Base-by-base conservation (phyloP, 2,329 filamentous ascomycete species). In the Fusarium palustre region DNA sequence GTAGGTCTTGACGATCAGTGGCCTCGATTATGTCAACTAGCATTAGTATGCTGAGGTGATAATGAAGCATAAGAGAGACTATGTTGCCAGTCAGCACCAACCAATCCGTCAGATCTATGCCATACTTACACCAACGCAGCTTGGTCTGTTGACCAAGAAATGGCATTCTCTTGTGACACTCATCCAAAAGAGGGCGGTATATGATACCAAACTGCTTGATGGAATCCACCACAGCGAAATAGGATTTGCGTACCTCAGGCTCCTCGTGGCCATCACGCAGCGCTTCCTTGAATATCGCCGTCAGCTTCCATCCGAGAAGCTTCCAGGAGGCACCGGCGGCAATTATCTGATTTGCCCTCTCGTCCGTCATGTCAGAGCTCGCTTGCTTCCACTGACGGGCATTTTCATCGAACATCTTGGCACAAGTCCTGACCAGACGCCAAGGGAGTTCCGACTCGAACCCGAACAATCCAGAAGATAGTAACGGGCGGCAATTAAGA, bases 391-490 rank as follows among this genome's bases (percentile, higher is more conserved):
- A 77, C n/a, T 63, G 49, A 11, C 75, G 61, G 0, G 69, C 64
- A 15, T 65, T 73, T 38, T 77, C 76, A 10, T 73, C 59, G 28
- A 78, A 78, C 60, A 78, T 72, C 39, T 75, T 76, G 0, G 74
- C 70, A n/a, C 69, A 72, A 0, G 75, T 73, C 30, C 68, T 69
- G 3, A 77, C 74, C 0, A 78, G 68, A 2, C 70, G 66, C 76
- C 76, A 78, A 0, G 74, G 71, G 0, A 78, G 53, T 49, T 78
- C 76, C 0, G 69, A 70, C 10, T 77, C 74, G 20, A 77, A 78
- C 0, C 77, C 76, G 36, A 77, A 77, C 0, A 82, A 65, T 0
- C 80, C 80, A 2, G 80, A 81, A 0, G 80, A 81, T 5, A 82
- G 75, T 2, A 80, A 61, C 0, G 81, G 76, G 10, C 79, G 74